Evolutionary conservation across 345 rosid species (phyloP).

Genomic region (Camelina hispida): DNA sequence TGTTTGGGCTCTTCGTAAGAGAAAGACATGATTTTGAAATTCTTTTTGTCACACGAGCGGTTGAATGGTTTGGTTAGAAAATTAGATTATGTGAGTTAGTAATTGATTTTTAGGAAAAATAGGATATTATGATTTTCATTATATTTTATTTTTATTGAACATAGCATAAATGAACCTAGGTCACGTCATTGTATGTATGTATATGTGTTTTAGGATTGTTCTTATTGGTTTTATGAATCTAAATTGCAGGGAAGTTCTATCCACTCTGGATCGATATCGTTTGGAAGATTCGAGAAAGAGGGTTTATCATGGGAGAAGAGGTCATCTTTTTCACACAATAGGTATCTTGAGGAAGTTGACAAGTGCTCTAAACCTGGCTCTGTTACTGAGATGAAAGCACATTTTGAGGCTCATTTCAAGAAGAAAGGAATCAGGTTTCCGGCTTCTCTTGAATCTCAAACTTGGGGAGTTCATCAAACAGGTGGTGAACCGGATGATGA

Average conservation of each 20-base stretch:
- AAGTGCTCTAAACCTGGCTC: conserved; percentile 85
- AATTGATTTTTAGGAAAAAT: too few relatives aligned
- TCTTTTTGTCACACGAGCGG: neutral
- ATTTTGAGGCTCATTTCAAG: conserved; percentile 90
- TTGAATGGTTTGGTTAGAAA: neutral
- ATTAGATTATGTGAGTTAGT: too few relatives aligned
- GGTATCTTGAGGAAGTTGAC: conserved; percentile 93
- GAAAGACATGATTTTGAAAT: neutral
- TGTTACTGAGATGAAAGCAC: conserved; percentile 81
- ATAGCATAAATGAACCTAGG: neutral
- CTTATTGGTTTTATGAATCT: conserved; percentile 23
- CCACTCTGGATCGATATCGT: conserved; percentile 87
- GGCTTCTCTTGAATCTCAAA: conserved; percentile 51
- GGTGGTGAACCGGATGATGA: conserved; percentile 40
- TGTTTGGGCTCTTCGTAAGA: neutral
- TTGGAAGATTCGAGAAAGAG: conserved; percentile 90
- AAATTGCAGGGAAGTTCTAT: conserved; percentile 63
- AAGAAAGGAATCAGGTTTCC: conserved; percentile 65
- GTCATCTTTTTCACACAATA: conserved; percentile 86
- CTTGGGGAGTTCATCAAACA: conserved; percentile 43
- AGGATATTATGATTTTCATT: too few relatives aligned
- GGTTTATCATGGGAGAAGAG: conserved; percentile 82
- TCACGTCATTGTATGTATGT: neutral
- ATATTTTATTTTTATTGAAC: neutral
- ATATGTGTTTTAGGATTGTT: neutral